phyloP scores from a whole-genome alignment of 1,284 basidiomycete genomes.

The Ustilago bromivora region DNA sequence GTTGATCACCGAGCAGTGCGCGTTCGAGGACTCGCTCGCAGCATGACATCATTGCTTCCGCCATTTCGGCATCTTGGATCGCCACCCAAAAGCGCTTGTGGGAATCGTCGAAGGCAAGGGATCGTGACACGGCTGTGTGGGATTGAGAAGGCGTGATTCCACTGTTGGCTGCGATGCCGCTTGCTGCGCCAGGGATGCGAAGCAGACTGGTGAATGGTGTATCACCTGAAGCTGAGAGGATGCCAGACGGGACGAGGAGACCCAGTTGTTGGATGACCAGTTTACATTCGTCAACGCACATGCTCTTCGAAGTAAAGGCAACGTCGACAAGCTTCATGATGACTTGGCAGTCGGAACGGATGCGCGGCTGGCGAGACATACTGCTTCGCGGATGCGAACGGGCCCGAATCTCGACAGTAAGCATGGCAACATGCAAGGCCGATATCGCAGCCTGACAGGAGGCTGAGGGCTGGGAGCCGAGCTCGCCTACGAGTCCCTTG shows the following conservation, averaged over 20 bases:
- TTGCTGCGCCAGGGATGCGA: constrained; percentile 9
- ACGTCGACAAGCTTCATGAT: constrained; percentile 13
- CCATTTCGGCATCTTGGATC: constrained; percentile 25
- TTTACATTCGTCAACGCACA: not conserved
- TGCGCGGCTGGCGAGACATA: not conserved
- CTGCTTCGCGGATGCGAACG: not conserved
- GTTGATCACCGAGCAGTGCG: constrained; percentile 18
- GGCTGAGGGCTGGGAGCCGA: not conserved
- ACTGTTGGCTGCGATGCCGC: constrained; percentile 19
- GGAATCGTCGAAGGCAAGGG: not conserved
- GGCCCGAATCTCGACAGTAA: constrained; percentile 19
- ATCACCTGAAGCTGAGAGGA: not conserved
- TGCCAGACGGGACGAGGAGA: constrained; percentile 2
- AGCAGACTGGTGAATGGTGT: constrained; percentile 1
- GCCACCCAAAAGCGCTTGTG: constrained; percentile 14
- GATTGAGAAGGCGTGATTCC: not conserved
- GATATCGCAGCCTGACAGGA: constrained; percentile 7
- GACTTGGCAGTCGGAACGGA: constrained; percentile 21
- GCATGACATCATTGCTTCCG: constrained; percentile 16
- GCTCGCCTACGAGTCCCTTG: not conserved
- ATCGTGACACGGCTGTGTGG: not conserved
- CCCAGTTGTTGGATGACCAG: constrained; percentile 28
- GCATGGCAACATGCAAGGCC: constrained; percentile 19
- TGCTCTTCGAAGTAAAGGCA: not conserved
- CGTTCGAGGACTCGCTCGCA: constrained; percentile 22